Evolutionary conservation across 495 filamentous ascomycete species (phyloP).

Genomic region (Daldinia loculata): DNA sequence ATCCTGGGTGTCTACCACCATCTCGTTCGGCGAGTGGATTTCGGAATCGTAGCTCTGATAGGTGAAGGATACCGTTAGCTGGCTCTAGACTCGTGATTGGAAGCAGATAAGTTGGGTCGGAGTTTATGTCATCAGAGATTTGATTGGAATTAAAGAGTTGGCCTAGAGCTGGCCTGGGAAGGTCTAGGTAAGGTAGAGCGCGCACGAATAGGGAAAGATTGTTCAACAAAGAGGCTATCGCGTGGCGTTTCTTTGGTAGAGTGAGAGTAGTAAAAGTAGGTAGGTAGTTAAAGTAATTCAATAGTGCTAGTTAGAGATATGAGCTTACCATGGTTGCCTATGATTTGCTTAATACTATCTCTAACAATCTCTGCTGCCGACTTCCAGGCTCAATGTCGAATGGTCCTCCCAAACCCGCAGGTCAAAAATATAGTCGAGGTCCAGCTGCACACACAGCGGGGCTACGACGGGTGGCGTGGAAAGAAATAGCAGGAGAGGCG

Average conservation of each 20-base stretch:
- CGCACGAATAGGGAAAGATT: conserved; percentile 24
- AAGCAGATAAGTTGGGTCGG: conserved; percentile 4
- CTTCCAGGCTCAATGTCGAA: conserved; percentile 23
- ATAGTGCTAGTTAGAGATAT: background rate
- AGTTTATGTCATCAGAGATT: conserved; percentile 12
- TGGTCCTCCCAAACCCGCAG: conserved; percentile 25
- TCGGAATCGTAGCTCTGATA: conserved; percentile 53
- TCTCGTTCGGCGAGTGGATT: conserved; percentile 62
- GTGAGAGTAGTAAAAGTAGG: background rate
- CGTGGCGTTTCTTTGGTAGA: conserved; percentile 29
- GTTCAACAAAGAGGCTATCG: conserved; percentile 34
- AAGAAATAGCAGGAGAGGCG: conserved; percentile 6
- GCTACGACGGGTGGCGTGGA: conserved; percentile 26
- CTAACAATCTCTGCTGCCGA: conserved; percentile 16
- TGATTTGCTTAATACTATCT: conserved; percentile 4
- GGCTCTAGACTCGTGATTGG: conserved; percentile 4
- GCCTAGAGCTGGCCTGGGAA: background rate
- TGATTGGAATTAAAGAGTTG: conserved; percentile 12
- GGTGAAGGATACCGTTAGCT: conserved; percentile 44
- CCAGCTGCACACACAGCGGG: conserved; percentile 30
- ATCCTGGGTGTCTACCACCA: conserved; percentile 77
- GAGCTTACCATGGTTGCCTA: conserved; percentile 32
- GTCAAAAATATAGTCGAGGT: conserved; percentile 20
- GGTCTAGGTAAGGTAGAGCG: conserved; percentile 11
- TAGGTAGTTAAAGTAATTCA: background rate